phyloP scores from a whole-genome alignment of 495 filamentous ascomycete genomes.

The Talaromyces wortmannii region DNA sequence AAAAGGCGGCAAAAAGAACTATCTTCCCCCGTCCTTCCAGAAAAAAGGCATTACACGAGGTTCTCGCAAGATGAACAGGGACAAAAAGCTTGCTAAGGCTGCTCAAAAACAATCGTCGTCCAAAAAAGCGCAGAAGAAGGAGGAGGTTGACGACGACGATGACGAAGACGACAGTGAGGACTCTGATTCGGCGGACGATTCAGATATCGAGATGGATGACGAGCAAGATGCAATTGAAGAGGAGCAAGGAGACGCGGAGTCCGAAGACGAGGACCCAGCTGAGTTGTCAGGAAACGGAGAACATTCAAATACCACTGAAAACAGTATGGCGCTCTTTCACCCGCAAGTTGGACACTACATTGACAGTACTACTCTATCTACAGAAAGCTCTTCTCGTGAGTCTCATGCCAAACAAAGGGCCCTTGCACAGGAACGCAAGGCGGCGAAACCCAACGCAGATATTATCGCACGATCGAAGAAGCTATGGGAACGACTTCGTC shows the following conservation, averaged over 20 bases:
- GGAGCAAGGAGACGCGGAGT: constrained; percentile 22
- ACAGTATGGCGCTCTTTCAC: not conserved
- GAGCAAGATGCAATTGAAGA: constrained; percentile 26
- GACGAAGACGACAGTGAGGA: constrained; percentile 37
- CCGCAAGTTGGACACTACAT: constrained; percentile 7
- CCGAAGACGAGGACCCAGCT: constrained; percentile 19
- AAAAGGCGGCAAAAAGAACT: constrained; percentile 19
- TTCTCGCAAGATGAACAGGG: constrained; percentile 17
- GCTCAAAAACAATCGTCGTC: constrained; percentile 26
- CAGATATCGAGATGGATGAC: constrained; percentile 16
- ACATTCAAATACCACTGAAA: not conserved
- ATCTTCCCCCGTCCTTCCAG: constrained; percentile 20
- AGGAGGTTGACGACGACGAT: constrained; percentile 25
- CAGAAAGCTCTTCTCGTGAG: constrained; percentile 56
- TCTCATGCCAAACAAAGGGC: constrained; percentile 89
- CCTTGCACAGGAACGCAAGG: constrained; percentile 80
- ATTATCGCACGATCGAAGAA: constrained; percentile 86
- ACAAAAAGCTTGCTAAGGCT: constrained; percentile 15
- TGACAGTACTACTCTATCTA: constrained; percentile 13
- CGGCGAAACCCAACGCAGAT: constrained; percentile 86
- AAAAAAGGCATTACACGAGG: constrained; percentile 26
- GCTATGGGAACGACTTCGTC: constrained; percentile 88
- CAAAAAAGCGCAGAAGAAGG: constrained; percentile 25
- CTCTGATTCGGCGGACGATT: constrained; percentile 22
- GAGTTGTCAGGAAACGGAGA: constrained; percentile 9